phyloP scores from a whole-genome alignment of 257 asterid species.

The Thymus quinquecostatus region DNA sequence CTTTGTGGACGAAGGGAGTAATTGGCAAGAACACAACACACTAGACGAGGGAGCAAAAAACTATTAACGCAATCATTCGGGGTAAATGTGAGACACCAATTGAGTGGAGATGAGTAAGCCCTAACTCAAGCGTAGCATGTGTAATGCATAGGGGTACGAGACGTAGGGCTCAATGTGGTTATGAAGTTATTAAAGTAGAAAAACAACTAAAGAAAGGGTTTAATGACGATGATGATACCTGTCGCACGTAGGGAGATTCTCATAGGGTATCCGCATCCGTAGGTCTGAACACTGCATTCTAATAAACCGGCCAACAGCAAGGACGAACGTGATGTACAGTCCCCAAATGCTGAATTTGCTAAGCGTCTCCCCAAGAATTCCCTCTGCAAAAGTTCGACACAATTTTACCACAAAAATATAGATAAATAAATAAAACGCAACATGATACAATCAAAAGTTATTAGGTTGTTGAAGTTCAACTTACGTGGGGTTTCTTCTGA shows the following conservation, averaged over 20 bases:
- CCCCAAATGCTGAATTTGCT: slow-evolving; percentile 99
- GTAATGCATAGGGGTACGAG: no score
- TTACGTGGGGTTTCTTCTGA: slow-evolving; percentile 99
- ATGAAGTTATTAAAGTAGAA: slow-evolving; percentile 3
- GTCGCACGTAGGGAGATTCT: slow-evolving; percentile 99
- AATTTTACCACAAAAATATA: no score
- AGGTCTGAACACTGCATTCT: slow-evolving; percentile 95
- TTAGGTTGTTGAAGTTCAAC: slow-evolving; percentile 28
- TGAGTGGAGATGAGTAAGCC: no score
- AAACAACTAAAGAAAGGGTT: not conserved
- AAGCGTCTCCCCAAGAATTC: slow-evolving; percentile 96
- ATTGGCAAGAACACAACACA: no score
- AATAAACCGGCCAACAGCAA: slow-evolving; percentile 98
- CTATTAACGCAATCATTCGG: no score
- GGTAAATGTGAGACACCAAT: no score
- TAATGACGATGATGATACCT: slow-evolving; percentile 46
- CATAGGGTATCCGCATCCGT: slow-evolving; percentile 97
- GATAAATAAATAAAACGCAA: not conserved
- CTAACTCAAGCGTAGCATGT: no score
- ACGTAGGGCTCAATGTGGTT: not conserved
- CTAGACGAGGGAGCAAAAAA: no score
- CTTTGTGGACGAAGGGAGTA: no score
- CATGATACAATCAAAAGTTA: not conserved
- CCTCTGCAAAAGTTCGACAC: slow-evolving; percentile 60
- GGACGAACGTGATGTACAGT: slow-evolving; percentile 94